Evolutionary conservation across 2,329 filamentous ascomycete genomes (phyloP), one percentile per base, ranked within the genome.

Genomic region (Claviceps sp.): DNA sequence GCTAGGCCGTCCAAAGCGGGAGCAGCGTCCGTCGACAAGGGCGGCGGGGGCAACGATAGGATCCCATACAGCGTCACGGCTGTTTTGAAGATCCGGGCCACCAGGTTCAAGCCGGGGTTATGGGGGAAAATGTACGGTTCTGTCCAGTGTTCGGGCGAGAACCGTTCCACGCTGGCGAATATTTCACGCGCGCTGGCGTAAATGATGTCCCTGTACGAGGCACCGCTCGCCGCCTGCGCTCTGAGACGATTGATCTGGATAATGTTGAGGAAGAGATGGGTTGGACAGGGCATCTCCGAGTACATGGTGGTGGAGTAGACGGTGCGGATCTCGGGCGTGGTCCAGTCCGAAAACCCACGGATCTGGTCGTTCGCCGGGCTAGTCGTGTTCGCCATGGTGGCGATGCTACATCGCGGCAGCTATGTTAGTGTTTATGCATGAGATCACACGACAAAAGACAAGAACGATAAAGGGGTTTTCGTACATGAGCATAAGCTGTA

Each of bases 261-360:
- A 13, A 52, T 49, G 41, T 45, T 45, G 26, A 52, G 51, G 16
- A 52, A 52, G 19, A 52, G 47, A 22, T 46, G 42, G 1, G 51
- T 52, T n/a, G 51, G 51, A 42, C 51, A 52, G 3, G 47, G 51
- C 51, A 52, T 43, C 22, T 52, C 51, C 3, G 51, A 48, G 42
- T 49, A 52, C 47, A 52, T 41, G 2, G 51, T 49, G 17, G 38
- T 48, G 16, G 46, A 40, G 30, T 49, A 52, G 34, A 52, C 34
- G 13, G 39, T 49, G 40, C 47, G 19, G 11, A 52, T 40, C 17
- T 49, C 47, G 26, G 24, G 37, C 8, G 46, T 41, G 13, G 39
- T 49, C 51, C 51, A 52, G 47, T 44, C 39, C 4, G 30, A 30
- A 17, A 52, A 49, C 2, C 47, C 51, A 10, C 30, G 46, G 10